These are phyloP conservation scores for Bruguiera gymnorhiza DNA, from an alignment of 345 rosid genomes.

Conservation along the genomic window DNA sequence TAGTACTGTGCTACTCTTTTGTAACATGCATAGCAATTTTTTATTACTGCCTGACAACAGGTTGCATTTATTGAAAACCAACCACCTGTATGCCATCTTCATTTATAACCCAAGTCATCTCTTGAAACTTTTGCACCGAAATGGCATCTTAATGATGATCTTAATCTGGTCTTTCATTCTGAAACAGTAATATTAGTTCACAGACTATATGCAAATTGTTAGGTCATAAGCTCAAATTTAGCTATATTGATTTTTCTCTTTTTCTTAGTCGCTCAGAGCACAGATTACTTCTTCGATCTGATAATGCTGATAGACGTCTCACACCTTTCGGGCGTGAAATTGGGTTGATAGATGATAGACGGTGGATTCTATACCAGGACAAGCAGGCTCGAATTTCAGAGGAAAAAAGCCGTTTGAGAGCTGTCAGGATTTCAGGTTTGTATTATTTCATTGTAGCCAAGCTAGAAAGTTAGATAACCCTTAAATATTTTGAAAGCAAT, in stretches of 20 bases:
- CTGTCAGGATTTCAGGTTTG: constrained; percentile 83
- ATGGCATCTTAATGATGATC: not conserved
- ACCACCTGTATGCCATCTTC: not conserved
- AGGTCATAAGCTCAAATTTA: not conserved
- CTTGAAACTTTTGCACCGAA: not conserved
- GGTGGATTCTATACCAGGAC: constrained; percentile 83
- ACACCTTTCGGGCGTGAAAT: constrained; percentile 89
- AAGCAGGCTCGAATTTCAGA: constrained; percentile 77
- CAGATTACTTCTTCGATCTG: constrained; percentile 86
- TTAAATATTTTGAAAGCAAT: not conserved
- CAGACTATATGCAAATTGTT: no score
- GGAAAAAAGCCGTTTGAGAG: constrained; percentile 73
- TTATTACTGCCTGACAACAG: not conserved
- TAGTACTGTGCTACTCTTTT: no score
- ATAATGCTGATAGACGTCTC: constrained; percentile 97
- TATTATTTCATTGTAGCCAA: constrained; percentile 1
- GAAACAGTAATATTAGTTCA: no score
- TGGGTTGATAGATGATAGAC: constrained; percentile 87
- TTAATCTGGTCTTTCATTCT: not conserved
- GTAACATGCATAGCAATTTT: not conserved
- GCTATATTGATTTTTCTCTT: constrained; percentile 7
- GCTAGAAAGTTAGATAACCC: not conserved
- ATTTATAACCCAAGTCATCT: not conserved
- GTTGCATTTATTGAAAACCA: not conserved
- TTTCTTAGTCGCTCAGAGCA: constrained; percentile 84